A percentile compares a stretch with the other conserved stretches of the same genome.
phyloP scores from a whole-genome alignment of 2,329 filamentous ascomycete species.

The Fusarium austroafricanum region DNA sequence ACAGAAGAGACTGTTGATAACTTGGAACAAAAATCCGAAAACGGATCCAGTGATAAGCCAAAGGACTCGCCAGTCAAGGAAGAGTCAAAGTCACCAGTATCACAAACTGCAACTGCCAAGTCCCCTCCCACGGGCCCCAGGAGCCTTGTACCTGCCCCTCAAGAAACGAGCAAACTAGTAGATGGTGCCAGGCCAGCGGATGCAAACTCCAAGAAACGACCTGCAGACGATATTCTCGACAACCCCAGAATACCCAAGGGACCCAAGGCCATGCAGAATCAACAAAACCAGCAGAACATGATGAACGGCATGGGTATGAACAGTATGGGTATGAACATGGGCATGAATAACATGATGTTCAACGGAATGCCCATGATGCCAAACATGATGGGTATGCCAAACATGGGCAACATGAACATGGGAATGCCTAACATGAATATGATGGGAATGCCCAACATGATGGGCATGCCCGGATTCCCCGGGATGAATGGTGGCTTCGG shows the following conservation, averaged over 20 bases:
- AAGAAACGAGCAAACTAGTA: slow-evolving; percentile 53
- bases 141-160: slow-evolving; percentile 44
- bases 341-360: slow-evolving; percentile 56
- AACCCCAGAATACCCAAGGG: slow-evolving; percentile 74
- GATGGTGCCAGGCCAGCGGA: slow-evolving; percentile 49
- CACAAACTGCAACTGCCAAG: slow-evolving; percentile 38
- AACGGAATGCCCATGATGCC: slow-evolving; percentile 57
- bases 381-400: slow-evolving; percentile 55
- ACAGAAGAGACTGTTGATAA: slow-evolving; percentile 54
- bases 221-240: slow-evolving; percentile 77
- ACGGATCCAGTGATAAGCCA: slow-evolving; percentile 29
- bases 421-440: slow-evolving; percentile 50
- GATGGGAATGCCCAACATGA: slow-evolving; percentile 50
- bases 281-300: slow-evolving; percentile 62
- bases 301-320: slow-evolving; percentile 63
- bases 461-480: slow-evolving; percentile 49
- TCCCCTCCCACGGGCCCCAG: slow-evolving; percentile 49
- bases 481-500: slow-evolving; percentile 48
- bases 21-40: slow-evolving; percentile 52
- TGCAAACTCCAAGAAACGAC: slow-evolving; percentile 77
- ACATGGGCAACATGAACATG: slow-evolving; percentile 54
- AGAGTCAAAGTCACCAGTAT: slow-evolving; percentile 52
- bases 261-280: slow-evolving; percentile 72
- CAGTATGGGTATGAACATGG: slow-evolving; percentile 60
- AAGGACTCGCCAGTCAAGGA: slow-evolving; percentile 43